Conservation (phyloP, 1,284 basidiomycete species). For the Boletus sp. region DNA sequence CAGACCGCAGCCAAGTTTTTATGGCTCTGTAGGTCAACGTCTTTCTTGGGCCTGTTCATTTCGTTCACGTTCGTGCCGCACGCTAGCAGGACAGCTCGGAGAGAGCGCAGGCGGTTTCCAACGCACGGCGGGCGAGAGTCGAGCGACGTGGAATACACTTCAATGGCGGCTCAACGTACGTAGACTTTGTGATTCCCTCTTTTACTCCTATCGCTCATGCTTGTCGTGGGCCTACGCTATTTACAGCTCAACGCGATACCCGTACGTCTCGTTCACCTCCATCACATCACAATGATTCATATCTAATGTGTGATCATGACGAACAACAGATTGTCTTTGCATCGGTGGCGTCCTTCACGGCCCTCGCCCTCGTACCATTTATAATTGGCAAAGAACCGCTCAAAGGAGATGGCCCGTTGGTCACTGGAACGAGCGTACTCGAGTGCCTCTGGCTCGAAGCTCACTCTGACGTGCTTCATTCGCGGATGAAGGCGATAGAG, state of each 20-base stretch:
- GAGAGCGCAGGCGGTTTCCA: not conserved
- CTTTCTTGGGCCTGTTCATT: not conserved
- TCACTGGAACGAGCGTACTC: slow-evolving; percentile 2
- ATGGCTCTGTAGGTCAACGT: not conserved
- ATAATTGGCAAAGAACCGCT: not conserved
- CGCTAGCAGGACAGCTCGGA: slow-evolving; percentile 2
- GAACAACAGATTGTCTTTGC: not conserved
- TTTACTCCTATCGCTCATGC: not conserved
- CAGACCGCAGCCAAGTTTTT: not conserved
- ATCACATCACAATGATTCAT: not conserved
- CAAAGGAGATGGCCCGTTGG: not conserved
- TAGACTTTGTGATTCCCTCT: not conserved
- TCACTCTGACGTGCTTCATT: not conserved
- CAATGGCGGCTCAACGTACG: slow-evolving; percentile 4
- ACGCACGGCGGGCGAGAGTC: not conserved
- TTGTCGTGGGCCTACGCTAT: too few relatives aligned
- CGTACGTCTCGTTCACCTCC: not conserved
- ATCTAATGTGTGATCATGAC: not conserved
- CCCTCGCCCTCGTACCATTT: not conserved
- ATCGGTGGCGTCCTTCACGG: not conserved
- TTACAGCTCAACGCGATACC: not conserved
- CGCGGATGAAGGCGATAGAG: not conserved
- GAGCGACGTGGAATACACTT: not conserved
- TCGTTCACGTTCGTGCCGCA: not conserved
- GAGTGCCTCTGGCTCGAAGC: slow-evolving; percentile 1